Evolutionary conservation across 2,329 filamentous ascomycete genomes (phyloP).

Genomic region (Fusarium sp.): DNA sequence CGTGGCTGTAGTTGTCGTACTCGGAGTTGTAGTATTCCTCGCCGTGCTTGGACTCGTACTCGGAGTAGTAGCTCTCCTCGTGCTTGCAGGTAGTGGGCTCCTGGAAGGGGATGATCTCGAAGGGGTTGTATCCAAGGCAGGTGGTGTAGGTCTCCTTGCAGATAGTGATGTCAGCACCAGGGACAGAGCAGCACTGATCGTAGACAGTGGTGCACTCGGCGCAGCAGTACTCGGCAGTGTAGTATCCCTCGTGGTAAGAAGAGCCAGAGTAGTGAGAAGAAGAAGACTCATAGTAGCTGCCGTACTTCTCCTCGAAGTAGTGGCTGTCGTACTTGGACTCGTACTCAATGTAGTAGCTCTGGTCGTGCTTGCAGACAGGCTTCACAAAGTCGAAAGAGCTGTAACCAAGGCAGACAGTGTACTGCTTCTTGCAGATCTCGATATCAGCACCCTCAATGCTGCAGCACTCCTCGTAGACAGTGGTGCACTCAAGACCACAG

Average conservation of each 20-base stretch:
- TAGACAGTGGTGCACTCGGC: constrained; percentile 33
- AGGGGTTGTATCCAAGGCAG: constrained; percentile 38
- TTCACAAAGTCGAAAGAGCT: constrained; percentile 18
- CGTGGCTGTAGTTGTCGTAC: constrained; percentile 6
- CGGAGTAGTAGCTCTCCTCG: constrained; percentile 29
- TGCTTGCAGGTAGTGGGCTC: constrained; percentile 35
- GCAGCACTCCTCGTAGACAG: constrained; percentile 33
- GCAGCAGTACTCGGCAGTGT: constrained; percentile 38
- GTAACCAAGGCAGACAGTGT: constrained; percentile 31
- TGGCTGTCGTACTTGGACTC: constrained; percentile 22
- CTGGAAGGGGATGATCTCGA: constrained; percentile 4
- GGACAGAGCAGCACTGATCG: constrained; percentile 25
- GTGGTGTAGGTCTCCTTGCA: constrained; percentile 32
- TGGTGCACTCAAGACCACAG: constrained; percentile 30
- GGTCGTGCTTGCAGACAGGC: constrained; percentile 37
- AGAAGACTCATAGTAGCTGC: constrained; percentile 10
- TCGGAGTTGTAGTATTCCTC: constrained; percentile 21
- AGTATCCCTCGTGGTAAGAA: constrained; percentile 29
- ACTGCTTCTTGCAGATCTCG: constrained; percentile 22
- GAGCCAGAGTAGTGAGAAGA: background rate
- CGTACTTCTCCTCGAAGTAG: constrained; percentile 25
- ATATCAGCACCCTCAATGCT: background rate
- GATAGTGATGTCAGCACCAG: constrained; percentile 17
- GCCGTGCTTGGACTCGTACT: constrained; percentile 23
- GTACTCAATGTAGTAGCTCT: constrained; percentile 32